Conservation (phyloP, 345 rosid species). For the Eucalyptus cloeziana region DNA sequence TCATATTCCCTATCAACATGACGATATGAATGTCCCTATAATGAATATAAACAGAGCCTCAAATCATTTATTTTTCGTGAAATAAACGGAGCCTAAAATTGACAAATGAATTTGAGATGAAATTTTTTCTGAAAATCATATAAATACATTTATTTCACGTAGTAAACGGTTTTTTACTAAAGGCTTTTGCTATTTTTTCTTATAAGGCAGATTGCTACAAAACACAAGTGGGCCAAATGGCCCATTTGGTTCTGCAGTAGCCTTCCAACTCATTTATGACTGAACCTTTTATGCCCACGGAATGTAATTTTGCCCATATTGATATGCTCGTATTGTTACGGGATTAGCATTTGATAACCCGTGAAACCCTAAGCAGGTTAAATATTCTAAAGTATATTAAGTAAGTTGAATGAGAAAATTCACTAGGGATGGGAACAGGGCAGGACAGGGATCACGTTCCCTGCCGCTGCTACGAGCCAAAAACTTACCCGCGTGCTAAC, state of each 20-base stretch:
- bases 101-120: background rate
- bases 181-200: background rate
- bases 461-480: background rate
- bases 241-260: background rate
- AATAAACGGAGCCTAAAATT: no score
- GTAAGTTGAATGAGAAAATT: background rate
- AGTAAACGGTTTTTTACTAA: background rate
- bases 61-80: no score
- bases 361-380: background rate
- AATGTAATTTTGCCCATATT: background rate
- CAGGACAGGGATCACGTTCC: background rate
- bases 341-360: background rate
- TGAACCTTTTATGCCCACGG: background rate
- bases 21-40: accelerated
- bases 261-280: background rate
- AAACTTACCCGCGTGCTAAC: background rate
- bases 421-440: background rate
- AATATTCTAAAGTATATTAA: background rate
- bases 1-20: background rate
- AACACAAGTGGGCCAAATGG: background rate
- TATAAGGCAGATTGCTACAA: background rate
- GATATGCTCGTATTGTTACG: background rate
- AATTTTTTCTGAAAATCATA: background rate
- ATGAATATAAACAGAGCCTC: no score
- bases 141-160: background rate